Conservation (phyloP, 345 rosid genomes). For the Gossypium turneri region DNA sequence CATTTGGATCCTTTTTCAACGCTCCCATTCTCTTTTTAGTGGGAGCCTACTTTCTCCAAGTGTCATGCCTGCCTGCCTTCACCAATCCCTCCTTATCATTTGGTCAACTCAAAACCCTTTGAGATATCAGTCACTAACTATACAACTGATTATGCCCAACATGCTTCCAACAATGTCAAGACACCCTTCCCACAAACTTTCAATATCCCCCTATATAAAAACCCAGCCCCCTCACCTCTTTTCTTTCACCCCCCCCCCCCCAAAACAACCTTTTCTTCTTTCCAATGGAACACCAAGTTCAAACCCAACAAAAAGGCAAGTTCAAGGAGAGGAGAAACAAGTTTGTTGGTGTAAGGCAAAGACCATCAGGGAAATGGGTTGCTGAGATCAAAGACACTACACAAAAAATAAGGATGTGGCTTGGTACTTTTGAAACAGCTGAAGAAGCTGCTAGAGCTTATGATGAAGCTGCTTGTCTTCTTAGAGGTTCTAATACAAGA, state of each 20-base stretch:
- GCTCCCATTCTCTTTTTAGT: background rate
- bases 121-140: background rate
- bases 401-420: constrained; percentile 89
- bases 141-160: background rate
- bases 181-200: background rate
- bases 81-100: background rate
- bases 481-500: constrained; percentile 80
- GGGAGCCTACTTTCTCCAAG: background rate
- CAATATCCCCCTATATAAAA: background rate
- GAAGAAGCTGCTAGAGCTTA: constrained; percentile 90
- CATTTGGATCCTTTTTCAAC: background rate
- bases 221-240: background rate
- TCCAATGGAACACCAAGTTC: background rate
- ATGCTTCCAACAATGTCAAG: background rate
- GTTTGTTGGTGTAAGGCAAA: constrained; percentile 82
- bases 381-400: constrained; percentile 93
- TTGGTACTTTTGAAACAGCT: constrained; percentile 73
- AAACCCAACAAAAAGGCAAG: background rate
- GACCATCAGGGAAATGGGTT: constrained; percentile 93
- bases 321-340: constrained; percentile 34
- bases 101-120: background rate
- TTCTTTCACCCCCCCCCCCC: background rate
- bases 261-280: background rate
- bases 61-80: background rate
- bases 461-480: constrained; percentile 84